phyloP scores from a whole-genome alignment of 331 rosid species.

The Quercus tomentella region DNA sequence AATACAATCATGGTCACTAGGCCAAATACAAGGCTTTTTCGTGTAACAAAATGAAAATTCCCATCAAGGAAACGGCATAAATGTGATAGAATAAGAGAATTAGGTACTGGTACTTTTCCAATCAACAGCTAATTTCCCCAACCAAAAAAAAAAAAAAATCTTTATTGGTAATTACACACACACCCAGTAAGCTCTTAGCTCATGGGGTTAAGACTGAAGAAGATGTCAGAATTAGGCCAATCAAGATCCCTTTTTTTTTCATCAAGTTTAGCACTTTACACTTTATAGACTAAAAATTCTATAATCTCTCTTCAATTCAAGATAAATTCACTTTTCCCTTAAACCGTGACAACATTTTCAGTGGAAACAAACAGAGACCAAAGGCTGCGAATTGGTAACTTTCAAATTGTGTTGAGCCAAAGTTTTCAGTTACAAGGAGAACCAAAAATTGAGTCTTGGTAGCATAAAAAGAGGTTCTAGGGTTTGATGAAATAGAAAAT shows the following conservation, averaged over 20 bases:
- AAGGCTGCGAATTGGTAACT: not conserved
- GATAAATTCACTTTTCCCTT: not conserved
- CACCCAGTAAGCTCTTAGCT: no score
- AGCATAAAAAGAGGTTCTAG: not conserved
- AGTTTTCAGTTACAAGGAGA: not conserved
- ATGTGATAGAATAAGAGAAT: no score
- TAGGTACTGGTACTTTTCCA: not conserved
- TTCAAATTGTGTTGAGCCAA: not conserved
- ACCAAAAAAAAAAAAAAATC: not conserved
- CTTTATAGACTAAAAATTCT: not conserved
- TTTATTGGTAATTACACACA: no score
- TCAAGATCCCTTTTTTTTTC: not conserved
- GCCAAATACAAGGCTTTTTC: not conserved
- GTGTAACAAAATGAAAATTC: not conserved
- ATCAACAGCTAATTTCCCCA: not conserved
- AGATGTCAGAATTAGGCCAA: not conserved
- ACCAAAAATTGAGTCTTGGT: not conserved
- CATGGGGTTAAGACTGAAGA: not conserved
- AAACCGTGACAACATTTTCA: not conserved
- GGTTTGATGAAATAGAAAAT: not conserved
- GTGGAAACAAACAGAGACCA: not conserved
- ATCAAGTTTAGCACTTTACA: not conserved
- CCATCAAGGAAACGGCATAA: not conserved
- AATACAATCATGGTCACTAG: no score
- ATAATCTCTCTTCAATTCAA: not conserved